Conservation (phyloP, 1,284 basidiomycete genomes). For the Neonothopanus nambi region DNA sequence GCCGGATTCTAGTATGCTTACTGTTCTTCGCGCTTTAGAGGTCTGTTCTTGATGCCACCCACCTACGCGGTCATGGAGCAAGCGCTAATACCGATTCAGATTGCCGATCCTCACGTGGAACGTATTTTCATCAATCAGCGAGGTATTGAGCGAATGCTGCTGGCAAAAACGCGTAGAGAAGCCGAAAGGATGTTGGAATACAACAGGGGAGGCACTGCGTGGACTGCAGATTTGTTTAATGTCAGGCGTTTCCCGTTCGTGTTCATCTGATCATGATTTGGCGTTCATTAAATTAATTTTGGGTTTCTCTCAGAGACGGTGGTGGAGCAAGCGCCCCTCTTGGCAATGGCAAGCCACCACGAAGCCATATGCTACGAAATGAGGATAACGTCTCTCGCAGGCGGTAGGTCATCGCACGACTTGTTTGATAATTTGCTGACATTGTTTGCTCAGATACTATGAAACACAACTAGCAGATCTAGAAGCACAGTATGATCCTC, state of each 20-base stretch:
- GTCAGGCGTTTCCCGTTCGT: constrained; percentile 66
- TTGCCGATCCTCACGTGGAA: constrained; percentile 73
- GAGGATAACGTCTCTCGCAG: constrained; percentile 22
- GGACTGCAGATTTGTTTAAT: constrained; percentile 59
- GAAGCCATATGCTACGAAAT: constrained; percentile 9
- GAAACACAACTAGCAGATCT: constrained; percentile 15
- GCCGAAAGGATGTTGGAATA: constrained; percentile 55
- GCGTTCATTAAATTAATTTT: constrained; percentile 2
- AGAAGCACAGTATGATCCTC: constrained; percentile 22
- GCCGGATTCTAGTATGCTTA: constrained; percentile 59
- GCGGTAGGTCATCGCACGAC: constrained; percentile 17
- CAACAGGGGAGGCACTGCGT: constrained; percentile 51
- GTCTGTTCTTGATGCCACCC: constrained; percentile 41
- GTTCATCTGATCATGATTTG: neutral
- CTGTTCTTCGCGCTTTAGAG: constrained; percentile 83
- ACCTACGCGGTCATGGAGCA: neutral
- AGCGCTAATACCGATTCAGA: constrained; percentile 40
- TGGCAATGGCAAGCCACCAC: neutral
- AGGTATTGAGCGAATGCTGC: constrained; percentile 72
- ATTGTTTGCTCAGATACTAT: constrained; percentile 25
- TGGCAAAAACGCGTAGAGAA: constrained; percentile 61
- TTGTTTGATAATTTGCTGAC: neutral
- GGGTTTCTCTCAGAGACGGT: constrained; percentile 51
- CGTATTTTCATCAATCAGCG: constrained; percentile 81
- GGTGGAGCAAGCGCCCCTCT: constrained; percentile 52